A percentile compares a stretch with the other conserved stretches of the same genome.
These are phyloP conservation scores for Gynandropsis gynandra DNA, from an alignment of 345 rosid species.

Conservation along the genomic window DNA sequence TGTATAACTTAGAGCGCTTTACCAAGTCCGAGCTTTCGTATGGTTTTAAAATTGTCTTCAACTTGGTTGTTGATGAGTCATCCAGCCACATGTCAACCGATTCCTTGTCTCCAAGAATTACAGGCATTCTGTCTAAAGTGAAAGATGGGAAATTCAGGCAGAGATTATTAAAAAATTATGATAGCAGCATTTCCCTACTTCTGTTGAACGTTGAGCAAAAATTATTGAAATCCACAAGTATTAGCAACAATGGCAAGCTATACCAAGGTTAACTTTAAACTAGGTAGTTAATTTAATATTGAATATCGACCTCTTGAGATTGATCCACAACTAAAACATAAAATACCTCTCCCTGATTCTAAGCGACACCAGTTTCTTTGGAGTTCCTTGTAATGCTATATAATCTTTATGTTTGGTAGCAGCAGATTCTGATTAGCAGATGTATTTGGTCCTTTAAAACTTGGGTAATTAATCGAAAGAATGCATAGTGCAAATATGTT, in stretches of 20 bases:
- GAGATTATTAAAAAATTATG: not conserved
- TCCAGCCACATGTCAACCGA: constrained; percentile 61
- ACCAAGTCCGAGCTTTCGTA: constrained; percentile 74
- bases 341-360: not conserved
- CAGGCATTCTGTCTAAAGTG: constrained; percentile 79
- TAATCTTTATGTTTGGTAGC: too few species aligned
- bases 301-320: not conserved
- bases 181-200: not conserved
- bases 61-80: constrained; percentile 40
- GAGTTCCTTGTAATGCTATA: too few species aligned
- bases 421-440: too few species aligned
- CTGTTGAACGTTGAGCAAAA: not conserved
- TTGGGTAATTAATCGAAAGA: too few species aligned
- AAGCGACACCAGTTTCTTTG: not conserved
- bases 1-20: constrained; percentile 17
- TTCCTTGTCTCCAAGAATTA: constrained; percentile 65
- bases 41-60: constrained; percentile 52
- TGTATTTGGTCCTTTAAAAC: too few species aligned
- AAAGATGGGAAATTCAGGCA: constrained; percentile 4
- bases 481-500: too few species aligned
- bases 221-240: not conserved
- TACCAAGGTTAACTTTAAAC: not conserved
- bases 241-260: not conserved
- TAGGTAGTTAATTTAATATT: not conserved
- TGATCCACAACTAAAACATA: not conserved